Percentiles rank a stretch among this genome's conserved stretches.
Evolutionary conservation across 306 rosid species (phyloP).

Genomic region (Castanea mollissima): DNA sequence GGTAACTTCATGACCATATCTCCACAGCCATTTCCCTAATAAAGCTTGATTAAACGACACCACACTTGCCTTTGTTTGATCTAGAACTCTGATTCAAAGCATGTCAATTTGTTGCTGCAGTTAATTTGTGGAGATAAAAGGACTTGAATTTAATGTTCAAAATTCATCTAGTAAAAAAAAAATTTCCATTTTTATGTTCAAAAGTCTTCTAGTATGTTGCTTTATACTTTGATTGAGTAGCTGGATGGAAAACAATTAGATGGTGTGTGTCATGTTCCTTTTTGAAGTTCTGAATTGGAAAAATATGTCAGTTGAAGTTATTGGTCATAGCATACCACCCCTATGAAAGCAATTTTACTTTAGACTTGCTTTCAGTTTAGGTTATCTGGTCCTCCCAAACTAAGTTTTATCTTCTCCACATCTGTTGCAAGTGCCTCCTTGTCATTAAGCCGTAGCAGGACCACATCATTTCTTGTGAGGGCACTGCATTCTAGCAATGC

Average conservation of each 20-base stretch:
- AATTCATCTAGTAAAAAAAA: not conserved
- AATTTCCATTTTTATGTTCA: not conserved
- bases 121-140: too few species aligned
- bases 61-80: too few species aligned
- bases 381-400: not conserved
- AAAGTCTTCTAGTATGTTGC: not conserved
- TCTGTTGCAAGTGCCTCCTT: not conserved
- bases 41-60: too few species aligned
- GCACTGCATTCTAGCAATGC: not conserved
- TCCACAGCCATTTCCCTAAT: too few species aligned
- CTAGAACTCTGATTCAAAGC: not conserved
- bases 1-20: too few species aligned
- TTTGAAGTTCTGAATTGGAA: not conserved
- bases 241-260: not conserved
- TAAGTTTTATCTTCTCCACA: not conserved
- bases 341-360: not conserved
- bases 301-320: conserved; percentile 1
- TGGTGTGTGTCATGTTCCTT: not conserved
- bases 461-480: not conserved
- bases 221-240: not conserved
- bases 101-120: not conserved
- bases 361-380: conserved; percentile 1
- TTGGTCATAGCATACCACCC: not conserved
- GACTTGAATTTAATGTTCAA: not conserved
- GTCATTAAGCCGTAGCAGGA: not conserved